Evolutionary conservation across 2,329 filamentous ascomycete species (phyloP), one percentile per base, ranked within the genome.

Genomic region (Pseudopyricularia cyperi): DNA sequence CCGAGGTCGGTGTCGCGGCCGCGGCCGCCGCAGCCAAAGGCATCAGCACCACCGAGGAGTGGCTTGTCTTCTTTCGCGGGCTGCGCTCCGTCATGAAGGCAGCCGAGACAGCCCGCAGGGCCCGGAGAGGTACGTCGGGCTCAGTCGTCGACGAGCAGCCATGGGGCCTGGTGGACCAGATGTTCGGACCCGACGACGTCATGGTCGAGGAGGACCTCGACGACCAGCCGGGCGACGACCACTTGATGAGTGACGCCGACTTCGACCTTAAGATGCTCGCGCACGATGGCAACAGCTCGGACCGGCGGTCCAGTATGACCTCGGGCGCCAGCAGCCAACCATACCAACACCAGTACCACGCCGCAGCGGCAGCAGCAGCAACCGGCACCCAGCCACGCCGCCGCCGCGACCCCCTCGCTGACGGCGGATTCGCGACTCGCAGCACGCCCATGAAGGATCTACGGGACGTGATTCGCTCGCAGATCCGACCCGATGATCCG

Each of bases 361-460:
- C 17, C 19, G 17, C 39, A 7, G 12, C 24, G 17, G 24, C 22
- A 17, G 42, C 42, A 46, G 5, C 14, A 11, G 42, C 12, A 15
- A 26, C 4, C 28, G 46, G 19, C 47, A 11, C 17, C 8, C n/a
- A 33, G 26, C 22, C 26, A 15, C 34, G 28, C 11, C 19, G 39
- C 14, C 26, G 50, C 26, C 32, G 50, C 50, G 30, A 35, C 11
- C 12, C 19, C 50, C 17, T 19, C 11, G 28, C 28, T 4, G 30
- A 46, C 28, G 50, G 39, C 17, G 50, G 50, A 2, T 34, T 26
- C 37, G 50, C 39, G 28, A 30, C 35, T n/a, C 50, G 50, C 50
- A 46, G 50, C 50, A 42, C 32, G 12, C 50, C 50, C 15, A 51
- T 51, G 50, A 42, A 42, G n/a, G 50, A 51, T 26, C 39, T 51